Percentiles rank a stretch among this genome's conserved stretches.
phyloP scores from a whole-genome alignment of 768 basidiomycete genomes.

The Kwoniella sp. region DNA sequence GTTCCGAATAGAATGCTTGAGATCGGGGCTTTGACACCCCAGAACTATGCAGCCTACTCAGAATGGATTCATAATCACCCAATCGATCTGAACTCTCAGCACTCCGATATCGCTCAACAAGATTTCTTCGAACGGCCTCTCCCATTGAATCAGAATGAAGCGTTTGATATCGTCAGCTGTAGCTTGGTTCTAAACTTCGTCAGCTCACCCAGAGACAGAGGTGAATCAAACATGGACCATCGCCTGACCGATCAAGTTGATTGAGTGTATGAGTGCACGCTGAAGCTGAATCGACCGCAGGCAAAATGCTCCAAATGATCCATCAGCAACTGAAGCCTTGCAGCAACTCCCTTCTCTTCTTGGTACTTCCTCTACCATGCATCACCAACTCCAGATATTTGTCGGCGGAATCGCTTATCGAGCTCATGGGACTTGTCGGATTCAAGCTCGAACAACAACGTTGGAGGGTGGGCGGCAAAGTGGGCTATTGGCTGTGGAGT shows the following conservation, averaged over 20 bases:
- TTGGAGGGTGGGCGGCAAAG: slow-evolving; percentile 75
- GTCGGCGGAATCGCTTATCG: slow-evolving; percentile 63
- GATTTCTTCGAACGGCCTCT: slow-evolving; percentile 71
- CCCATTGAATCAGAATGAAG: slow-evolving; percentile 61
- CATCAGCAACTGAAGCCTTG: slow-evolving; percentile 41
- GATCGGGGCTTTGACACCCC: slow-evolving; percentile 81
- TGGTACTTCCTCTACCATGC: slow-evolving; percentile 75
- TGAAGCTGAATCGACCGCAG: slow-evolving; percentile 12
- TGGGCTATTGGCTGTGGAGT: slow-evolving; percentile 80
- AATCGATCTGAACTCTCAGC: slow-evolving; percentile 81
- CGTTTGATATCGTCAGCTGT: slow-evolving; percentile 80
- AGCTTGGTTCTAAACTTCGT: slow-evolving; percentile 91
- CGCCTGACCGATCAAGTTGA: too few relatives aligned
- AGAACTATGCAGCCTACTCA: slow-evolving; percentile 70
- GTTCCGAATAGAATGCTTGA: slow-evolving; percentile 70
- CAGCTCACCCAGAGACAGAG: slow-evolving; percentile 72
- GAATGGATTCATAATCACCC: slow-evolving; percentile 74
- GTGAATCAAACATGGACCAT: slow-evolving; percentile 57
- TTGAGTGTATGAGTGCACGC: neutral
- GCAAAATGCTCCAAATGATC: slow-evolving; percentile 44
- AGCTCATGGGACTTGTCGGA: slow-evolving; percentile 60
- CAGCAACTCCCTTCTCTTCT: slow-evolving; percentile 45
- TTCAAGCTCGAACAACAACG: slow-evolving; percentile 66
- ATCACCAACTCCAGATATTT: slow-evolving; percentile 83
- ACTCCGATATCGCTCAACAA: slow-evolving; percentile 79